phyloP scores from a whole-genome alignment of 805 yeast species.

The Candida khao-thaluensis region DNA sequence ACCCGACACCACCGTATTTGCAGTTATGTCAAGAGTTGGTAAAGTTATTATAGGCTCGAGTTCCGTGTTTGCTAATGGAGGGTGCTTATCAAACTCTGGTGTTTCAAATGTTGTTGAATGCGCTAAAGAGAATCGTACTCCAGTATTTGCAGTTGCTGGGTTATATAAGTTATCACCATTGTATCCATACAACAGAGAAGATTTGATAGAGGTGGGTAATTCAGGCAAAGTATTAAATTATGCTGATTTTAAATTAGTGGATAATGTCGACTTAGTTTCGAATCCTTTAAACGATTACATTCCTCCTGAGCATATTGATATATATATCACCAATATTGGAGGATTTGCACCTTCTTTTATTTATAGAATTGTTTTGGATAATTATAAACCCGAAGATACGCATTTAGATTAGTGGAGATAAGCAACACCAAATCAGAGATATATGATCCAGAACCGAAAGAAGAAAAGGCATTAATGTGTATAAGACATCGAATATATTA shows the following conservation, averaged over 20 bases:
- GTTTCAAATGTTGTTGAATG: conserved; percentile 92
- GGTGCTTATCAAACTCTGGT: conserved; percentile 86
- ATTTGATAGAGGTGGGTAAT: conserved; percentile 86
- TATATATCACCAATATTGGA: conserved; percentile 91
- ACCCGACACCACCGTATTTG: conserved; percentile 90
- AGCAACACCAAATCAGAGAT: neutral
- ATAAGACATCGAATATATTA: neutral
- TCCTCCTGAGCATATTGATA: conserved; percentile 91
- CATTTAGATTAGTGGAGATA: conserved; percentile 44
- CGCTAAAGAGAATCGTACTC: conserved; percentile 94
- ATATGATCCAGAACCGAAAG: neutral
- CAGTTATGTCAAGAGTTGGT: conserved; percentile 96
- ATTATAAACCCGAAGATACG: conserved; percentile 84
- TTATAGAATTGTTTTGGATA: conserved; percentile 91
- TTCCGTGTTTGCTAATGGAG: conserved; percentile 95
- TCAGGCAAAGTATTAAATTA: conserved; percentile 85
- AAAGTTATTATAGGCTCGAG: conserved; percentile 92
- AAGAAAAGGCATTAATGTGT: too few species aligned
- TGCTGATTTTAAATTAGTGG: conserved; percentile 65
- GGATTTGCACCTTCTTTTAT: conserved; percentile 96
- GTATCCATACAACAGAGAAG: conserved; percentile 85
- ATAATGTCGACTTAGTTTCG: conserved; percentile 69
- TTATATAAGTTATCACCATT: conserved; percentile 88
- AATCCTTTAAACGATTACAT: conserved; percentile 91
- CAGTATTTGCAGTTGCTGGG: conserved; percentile 94